A percentile compares a stretch with the other conserved stretches of the same genome.
Conservation (phyloP, 1,284 basidiomycete genomes). For the Pseudozyma hubeiensis region DNA sequence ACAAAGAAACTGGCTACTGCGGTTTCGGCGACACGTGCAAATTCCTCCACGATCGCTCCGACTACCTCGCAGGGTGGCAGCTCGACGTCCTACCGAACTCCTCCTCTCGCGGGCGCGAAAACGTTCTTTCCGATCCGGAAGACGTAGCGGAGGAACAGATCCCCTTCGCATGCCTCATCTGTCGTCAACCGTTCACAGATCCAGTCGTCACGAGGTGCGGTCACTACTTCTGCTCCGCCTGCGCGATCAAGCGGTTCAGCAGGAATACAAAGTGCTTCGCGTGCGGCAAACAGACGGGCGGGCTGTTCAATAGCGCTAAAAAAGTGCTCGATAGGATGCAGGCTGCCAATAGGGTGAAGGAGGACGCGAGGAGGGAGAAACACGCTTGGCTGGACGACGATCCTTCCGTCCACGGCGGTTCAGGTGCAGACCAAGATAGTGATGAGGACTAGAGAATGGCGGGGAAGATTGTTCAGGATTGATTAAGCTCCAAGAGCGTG, state of each 20-base stretch:
- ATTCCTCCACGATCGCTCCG: slow-evolving; percentile 72
- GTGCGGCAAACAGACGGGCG: slow-evolving; percentile 89
- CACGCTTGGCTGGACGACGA: slow-evolving; percentile 18
- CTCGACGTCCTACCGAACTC: slow-evolving; percentile 71
- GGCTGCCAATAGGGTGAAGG: slow-evolving; percentile 27
- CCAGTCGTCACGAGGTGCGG: slow-evolving; percentile 95
- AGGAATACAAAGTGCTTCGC: slow-evolving; percentile 96
- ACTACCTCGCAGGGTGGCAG: slow-evolving; percentile 97
- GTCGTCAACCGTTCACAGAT: slow-evolving; percentile 91
- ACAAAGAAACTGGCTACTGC: slow-evolving; percentile 99
- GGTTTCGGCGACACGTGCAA: slow-evolving; percentile 99
- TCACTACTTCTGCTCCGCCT: slow-evolving; percentile 92
- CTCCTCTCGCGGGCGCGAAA: slow-evolving; percentile 25
- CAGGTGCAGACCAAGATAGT: slow-evolving; percentile 30
- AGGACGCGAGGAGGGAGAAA: slow-evolving; percentile 33
- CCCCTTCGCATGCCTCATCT: slow-evolving; percentile 96
- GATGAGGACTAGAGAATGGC: slow-evolving; percentile 5
- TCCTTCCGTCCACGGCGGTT: slow-evolving; percentile 32
- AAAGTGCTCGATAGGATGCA: slow-evolving; percentile 80
- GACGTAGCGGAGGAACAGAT: slow-evolving; percentile 79
- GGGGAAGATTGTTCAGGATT: not conserved
- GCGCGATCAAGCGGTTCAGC: slow-evolving; percentile 90
- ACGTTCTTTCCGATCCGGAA: slow-evolving; percentile 44
- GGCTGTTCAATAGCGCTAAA: slow-evolving; percentile 91
- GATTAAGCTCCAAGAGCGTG: not conserved